Conservation (phyloP, 2,329 filamentous ascomycete species). For the Mariannaea elegans region DNA sequence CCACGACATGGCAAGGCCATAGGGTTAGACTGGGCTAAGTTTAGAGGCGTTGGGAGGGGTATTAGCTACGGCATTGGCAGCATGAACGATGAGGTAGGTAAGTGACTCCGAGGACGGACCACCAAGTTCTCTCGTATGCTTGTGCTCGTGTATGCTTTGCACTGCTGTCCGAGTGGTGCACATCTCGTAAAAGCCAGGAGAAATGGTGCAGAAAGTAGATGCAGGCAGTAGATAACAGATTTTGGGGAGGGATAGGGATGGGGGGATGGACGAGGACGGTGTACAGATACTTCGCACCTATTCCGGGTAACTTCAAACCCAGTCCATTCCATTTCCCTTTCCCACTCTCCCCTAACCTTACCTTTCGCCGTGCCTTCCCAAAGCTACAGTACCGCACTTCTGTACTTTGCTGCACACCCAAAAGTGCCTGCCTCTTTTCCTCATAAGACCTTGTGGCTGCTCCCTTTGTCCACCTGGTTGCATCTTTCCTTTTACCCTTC, state of each 20-base stretch:
- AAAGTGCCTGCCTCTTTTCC: conserved; percentile 20
- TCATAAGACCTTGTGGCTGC: no score
- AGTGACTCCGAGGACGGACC: neutral
- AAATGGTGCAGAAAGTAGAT: neutral
- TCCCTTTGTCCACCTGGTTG: no score
- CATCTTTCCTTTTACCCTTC: no score
- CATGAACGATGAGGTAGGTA: neutral
- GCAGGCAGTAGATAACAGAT: neutral
- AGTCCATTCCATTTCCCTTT: neutral
- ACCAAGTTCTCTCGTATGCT: neutral
- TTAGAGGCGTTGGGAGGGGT: conserved; percentile 22
- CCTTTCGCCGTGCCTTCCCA: conserved; percentile 20
- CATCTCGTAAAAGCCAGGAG: neutral
- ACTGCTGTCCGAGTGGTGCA: neutral
- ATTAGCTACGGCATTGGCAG: conserved; percentile 14
- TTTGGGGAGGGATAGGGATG: neutral
- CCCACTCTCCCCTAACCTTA: neutral
- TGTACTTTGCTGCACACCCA: neutral
- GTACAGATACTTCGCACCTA: conserved; percentile 3
- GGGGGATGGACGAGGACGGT: conserved; percentile 22
- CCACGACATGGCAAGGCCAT: neutral
- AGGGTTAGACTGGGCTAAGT: conserved; percentile 6
- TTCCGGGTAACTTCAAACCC: neutral
- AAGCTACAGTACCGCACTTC: conserved; percentile 14
- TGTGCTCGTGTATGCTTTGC: no score